Base-by-base conservation (phyloP, 768 basidiomycete genomes). In the Lactarius psammicola region DNA sequence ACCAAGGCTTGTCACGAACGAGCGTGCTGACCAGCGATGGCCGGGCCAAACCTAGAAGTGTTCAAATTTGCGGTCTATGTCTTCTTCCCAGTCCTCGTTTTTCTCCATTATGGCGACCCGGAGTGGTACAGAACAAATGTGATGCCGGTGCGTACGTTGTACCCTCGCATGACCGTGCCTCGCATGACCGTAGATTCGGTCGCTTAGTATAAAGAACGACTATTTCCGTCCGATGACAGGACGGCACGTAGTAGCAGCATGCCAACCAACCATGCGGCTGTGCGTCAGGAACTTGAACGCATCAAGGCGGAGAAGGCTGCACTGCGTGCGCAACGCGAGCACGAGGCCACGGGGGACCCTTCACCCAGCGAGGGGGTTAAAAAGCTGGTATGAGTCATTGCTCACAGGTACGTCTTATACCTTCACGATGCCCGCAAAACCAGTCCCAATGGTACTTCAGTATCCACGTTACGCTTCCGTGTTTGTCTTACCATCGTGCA, bases 21-120 rank as follows among this genome's bases (percentile, higher is more conserved):
- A 36, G 13, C 6, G 40, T n/a, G n/a, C 20, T 42, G 42, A 42
- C 44, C 23, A 18, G 55, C 31, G 28, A 67, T 67, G 89, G 89
- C 81, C 2, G 87, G 90, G 13, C 86, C 90, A 40, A 91, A 90
- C 74, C 86, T 95, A 61, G 93, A 95, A 76, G 83, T 94, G 20
- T 92, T 94, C 87, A 94, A 94, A 78, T 95, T 95, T 71, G 85
- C 85, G 4, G 76, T 93, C 20, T 94, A 95, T 75, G 85, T 95
- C 63, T 92, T 92, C 71, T 86, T 93, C 65, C 93, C 93, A 11
- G 85, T 95, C 64, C 78, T 83, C 55, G 87, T 90, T 28, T 83
- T 95, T 72, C 78, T 93, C 58, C 89, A 94, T 76, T 94, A 91
- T 72, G 92, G 93, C 53, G 90, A 94, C 75, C 91, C 92, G 6